phyloP scores from a whole-genome alignment of 2,329 filamentous ascomycete species.

The Sporothrix phasma region DNA sequence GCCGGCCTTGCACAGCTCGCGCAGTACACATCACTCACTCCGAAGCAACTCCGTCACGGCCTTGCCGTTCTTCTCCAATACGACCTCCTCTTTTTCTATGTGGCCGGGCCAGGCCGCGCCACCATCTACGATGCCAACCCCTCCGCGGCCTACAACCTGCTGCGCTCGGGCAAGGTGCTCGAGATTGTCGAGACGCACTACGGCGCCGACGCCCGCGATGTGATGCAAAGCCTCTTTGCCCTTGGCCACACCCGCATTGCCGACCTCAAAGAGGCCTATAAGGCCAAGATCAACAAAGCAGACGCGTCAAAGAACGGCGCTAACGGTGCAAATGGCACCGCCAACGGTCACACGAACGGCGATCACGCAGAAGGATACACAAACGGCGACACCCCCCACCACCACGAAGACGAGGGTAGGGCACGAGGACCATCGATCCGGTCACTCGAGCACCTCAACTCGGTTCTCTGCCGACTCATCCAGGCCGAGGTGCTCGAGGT shows the following conservation, averaged over 20 bases:
- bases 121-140: slow-evolving; percentile 73
- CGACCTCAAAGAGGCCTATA: slow-evolving; percentile 58
- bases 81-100: slow-evolving; percentile 68
- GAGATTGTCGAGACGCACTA: slow-evolving; percentile 64
- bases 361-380: slow-evolving; percentile 21
- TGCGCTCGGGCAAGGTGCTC: slow-evolving; percentile 72
- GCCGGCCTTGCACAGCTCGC: slow-evolving; percentile 60
- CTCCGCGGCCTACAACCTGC: slow-evolving; percentile 68
- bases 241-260: slow-evolving; percentile 67
- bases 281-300: slow-evolving; percentile 25
- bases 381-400: slow-evolving; percentile 24
- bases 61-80: slow-evolving; percentile 81
- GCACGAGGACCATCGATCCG: slow-evolving; percentile 31
- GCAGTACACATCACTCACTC: slow-evolving; percentile 60
- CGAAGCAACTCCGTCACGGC: slow-evolving; percentile 69
- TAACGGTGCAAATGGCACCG: slow-evolving; percentile 9
- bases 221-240: slow-evolving; percentile 65
- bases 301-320: slow-evolving; percentile 14
- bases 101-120: slow-evolving; percentile 44
- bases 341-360: slow-evolving; percentile 18
- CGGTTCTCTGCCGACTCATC: slow-evolving; percentile 45
- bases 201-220: slow-evolving; percentile 61
- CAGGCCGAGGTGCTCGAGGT: slow-evolving; percentile 58
- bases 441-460: slow-evolving; percentile 39
- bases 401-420: background rate